Base-by-base conservation (phyloP, 2,329 filamentous ascomycete species). In the Coniella vitis region DNA sequence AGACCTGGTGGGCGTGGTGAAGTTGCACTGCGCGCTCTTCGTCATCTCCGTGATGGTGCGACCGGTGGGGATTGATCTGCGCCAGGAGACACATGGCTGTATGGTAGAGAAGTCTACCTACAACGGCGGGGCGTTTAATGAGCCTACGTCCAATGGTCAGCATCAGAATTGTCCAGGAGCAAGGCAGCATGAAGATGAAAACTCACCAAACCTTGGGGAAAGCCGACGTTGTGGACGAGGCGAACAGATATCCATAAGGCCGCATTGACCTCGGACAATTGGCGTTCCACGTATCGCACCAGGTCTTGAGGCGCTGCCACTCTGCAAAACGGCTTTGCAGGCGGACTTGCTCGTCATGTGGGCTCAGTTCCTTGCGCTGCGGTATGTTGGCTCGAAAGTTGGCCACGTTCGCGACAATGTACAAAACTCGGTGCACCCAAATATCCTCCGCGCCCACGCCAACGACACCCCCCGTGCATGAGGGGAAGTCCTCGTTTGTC, bases 361-460 rank as follows among this genome's bases (percentile, higher is more conserved):
- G 72, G 38, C 76, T 78, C 2, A 74, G 64, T 38, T 82, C 76
- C 49, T 81, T 75, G 51, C 79, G 79, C 16, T 76, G 73, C 2
- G 83, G 78, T 22, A 83, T 79, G 14, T 78, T 80, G 13, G 87
- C 84, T 35, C 87, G 81, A 63, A 95, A 95, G 65, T 94, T 93
- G 56, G 84, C 81, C 42, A 95, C 81, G 63, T 90, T 95, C 41
- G 87, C 90, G 42, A 94, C 77, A 55, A 95, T 85, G 66, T 90
- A 95, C 35, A 96, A 73, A 54, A 95, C 94, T 22, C 87, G 81
- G 61, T 95, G 86, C 16, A 90, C 86, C 90, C 91, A 96, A 9
- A 84, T 62, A 60, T 95, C 88, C 64, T 95, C 89, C 34, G 79
- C 74, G 10, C 83, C 85, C 7, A 39, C 49, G 4, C 55, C 54